Evolutionary conservation across 345 rosid species (phyloP), one percentile per base, ranked within the genome.

Genomic region (Pistacia vera): DNA sequence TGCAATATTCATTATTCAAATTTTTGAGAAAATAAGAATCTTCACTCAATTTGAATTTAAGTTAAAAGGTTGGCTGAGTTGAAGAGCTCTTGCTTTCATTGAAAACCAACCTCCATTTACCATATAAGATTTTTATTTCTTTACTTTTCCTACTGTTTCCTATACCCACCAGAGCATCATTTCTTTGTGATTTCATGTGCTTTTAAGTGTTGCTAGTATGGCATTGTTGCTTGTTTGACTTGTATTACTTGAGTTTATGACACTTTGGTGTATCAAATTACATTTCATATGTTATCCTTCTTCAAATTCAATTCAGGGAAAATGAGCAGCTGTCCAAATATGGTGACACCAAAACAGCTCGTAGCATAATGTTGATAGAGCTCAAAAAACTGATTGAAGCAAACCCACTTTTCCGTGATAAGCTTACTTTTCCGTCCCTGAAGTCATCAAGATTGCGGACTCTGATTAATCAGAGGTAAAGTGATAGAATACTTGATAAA

Each of bases 331-430:
- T 90, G 25, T 88, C 94, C 68, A 90, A 88, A 73, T 88, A 88
- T 76, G 94, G 94, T 13, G 94, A 90, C 63, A 86, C 92, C 22
- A 88, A 88, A 75, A 83, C 92, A 63, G 94, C 91, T 59, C 90
- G 94, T 28, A 76, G 85, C 80, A 87, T 88, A 81, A 88, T 90
- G 94, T 79, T 88, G 87, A 75, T 85, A 78, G 92, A 88, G 84
- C 85, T 90, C 3, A 89, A 89, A 74, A 89, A 89, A 77, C 89
- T 91, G 20, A 91, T 89, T 41, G 95, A 91, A 82, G 93, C 93
- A 75, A 91, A 89, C 80, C 95, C 95, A 54, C 84, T 91, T 79
- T 89, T 89, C 66, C 93, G 90, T 11, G 93, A 91, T 78, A 89
- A 91, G 82, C 92, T 88, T 72, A 83, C 78, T 59, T 86, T 91